phyloP scores from a whole-genome alignment of 2,329 filamentous ascomycete genomes.

The Macrophomina tecta region DNA sequence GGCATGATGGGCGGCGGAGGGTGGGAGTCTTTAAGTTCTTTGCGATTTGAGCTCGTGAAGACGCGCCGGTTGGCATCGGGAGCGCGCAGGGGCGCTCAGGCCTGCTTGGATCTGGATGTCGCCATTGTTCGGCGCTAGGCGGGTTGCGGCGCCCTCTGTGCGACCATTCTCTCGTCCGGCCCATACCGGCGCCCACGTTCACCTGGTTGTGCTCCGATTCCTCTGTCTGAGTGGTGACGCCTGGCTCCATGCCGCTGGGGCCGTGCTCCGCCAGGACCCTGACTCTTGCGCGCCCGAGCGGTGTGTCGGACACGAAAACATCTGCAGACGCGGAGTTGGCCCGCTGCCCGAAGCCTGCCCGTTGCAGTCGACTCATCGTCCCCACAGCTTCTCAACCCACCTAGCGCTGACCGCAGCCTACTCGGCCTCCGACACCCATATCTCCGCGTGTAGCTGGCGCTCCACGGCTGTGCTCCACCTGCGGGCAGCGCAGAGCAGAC shows the following conservation, averaged over 20 bases:
- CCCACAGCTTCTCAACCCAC: constrained; percentile 6
- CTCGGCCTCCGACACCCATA: not conserved
- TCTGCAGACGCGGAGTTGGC: not conserved
- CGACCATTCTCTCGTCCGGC: not conserved
- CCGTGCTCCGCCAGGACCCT: not conserved
- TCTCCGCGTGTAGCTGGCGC: not conserved
- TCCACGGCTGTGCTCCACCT: not conserved
- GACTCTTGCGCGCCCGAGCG: constrained; percentile 3
- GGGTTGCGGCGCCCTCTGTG: not conserved
- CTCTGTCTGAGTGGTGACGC: constrained; percentile 19
- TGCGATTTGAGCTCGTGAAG: constrained; percentile 1
- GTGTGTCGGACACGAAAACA: constrained; percentile 9
- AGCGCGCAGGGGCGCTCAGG: not conserved
- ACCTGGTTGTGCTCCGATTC: not conserved
- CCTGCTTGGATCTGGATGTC: constrained; percentile 9
- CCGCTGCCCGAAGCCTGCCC: not conserved
- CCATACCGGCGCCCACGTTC: constrained; percentile 4
- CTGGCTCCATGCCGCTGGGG: not conserved
- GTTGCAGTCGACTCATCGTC: constrained; percentile 2
- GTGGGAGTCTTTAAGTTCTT: not conserved
- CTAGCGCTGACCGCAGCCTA: not conserved
- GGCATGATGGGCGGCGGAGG: not conserved
- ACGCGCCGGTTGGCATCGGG: constrained; percentile 15
- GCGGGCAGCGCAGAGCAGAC: too few relatives aligned
- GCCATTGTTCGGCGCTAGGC: constrained; percentile 6